Base-by-base conservation (phyloP, 1,284 basidiomycete genomes). In the Albatrellus sp. region DNA sequence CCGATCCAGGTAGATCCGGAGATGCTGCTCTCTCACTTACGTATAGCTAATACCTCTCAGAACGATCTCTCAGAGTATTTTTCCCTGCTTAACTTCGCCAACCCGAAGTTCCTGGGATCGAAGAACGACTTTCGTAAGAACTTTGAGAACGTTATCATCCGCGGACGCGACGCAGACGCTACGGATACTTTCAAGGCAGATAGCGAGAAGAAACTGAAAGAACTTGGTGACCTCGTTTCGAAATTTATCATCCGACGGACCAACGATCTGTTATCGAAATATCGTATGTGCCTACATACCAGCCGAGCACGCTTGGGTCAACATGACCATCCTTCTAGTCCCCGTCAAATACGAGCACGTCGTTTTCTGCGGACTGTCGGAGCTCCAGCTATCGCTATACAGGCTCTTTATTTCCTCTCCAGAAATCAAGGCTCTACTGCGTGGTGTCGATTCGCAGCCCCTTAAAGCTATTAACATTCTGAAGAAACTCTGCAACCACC, bases 271-370 rank as follows among this genome's bases (percentile, higher is more conserved):
- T 72, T 98, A 17, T 96, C 92, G 30, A 99, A 99, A 67, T 99
- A 98, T 58, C 62, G 92, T 93, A 50, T 52, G 90, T 77, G 16
- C 42, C 14, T 36, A 24, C 24, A 24, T 45, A 37, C 19, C 19
- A 36, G 28, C 43, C 43, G 40, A 37, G 14, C 24, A 33, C 45
- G 41, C 35, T 17, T 33, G 44, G 52, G 47, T 37, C 32, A n/a
- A 40, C 45, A 43, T 38, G 55, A n/a, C 28, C 28, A 29, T 20
- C 33, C 45, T 17, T 44, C 3, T 53, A 96, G 92, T 99, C 37
- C 94, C 94, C 3, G 90, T 98, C 67, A 99, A 99, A 62, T 97
- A 98, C 67, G 94, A 98, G 63, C 92, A 98, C 51, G 96, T 98
- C 52, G 96, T 99, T 1, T 99, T 98, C 65, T 98, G 94, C 62